phyloP scores from a whole-genome alignment of 75 land plant genomes.

The Cryptomeria japonica region DNA sequence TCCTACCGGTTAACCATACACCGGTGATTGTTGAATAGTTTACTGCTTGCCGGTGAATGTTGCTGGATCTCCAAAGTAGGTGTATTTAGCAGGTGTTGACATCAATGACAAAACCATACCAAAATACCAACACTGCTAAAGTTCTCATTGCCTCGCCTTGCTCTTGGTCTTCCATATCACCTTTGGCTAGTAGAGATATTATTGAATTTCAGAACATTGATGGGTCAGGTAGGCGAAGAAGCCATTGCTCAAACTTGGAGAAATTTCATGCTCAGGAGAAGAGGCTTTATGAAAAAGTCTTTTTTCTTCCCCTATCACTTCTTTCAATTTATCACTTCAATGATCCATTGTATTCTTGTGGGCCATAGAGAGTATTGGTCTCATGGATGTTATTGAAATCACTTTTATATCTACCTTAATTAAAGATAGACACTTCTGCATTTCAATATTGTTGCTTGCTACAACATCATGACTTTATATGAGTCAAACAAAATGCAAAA shows the following conservation, averaged over 20 bases:
- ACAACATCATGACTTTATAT: neutral
- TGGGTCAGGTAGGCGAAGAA: constrained; percentile 45
- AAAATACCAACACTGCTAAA: too few species aligned
- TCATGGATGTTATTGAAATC: neutral
- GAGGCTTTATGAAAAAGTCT: constrained; percentile 71
- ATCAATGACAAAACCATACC: too few species aligned
- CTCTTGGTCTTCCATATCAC: constrained; percentile 66
- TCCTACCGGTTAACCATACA: too few species aligned
- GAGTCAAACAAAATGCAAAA: neutral
- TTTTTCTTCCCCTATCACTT: neutral
- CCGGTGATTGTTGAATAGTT: too few species aligned
- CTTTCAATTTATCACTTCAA: neutral
- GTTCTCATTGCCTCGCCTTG: constrained; percentile 70
- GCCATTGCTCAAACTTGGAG: constrained; percentile 69
- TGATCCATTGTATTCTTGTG: neutral
- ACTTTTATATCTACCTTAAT: neutral
- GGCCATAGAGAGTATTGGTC: neutral
- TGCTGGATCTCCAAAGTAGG: too few species aligned
- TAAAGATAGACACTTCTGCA: neutral
- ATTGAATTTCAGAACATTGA: constrained; percentile 9
- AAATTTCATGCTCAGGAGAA: constrained; percentile 70
- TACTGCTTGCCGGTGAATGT: too few species aligned
- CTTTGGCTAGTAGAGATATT: constrained; percentile 35
- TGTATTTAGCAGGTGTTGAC: too few species aligned
- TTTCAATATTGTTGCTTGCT: neutral